phyloP scores from a whole-genome alignment of 495 filamentous ascomycete genomes.

The Penicillium flavigenum region DNA sequence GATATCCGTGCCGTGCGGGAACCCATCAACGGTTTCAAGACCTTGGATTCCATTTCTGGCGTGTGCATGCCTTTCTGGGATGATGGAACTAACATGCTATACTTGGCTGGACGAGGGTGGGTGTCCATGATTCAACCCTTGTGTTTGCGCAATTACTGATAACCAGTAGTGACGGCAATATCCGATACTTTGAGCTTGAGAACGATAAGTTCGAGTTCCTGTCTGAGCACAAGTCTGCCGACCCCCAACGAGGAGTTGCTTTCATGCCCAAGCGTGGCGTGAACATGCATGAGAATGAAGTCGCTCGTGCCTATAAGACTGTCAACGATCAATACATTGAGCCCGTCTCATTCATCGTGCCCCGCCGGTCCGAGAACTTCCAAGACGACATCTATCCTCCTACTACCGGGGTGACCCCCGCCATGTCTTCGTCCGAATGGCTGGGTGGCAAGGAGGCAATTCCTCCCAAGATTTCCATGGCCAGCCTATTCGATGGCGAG shows the following conservation, averaged over 20 bases:
- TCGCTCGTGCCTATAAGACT: slow-evolving; percentile 94
- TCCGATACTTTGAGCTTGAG: slow-evolving; percentile 95
- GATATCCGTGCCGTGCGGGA: slow-evolving; percentile 77
- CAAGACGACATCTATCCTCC: slow-evolving; percentile 97
- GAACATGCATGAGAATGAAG: slow-evolving; percentile 94
- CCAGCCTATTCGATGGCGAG: slow-evolving; percentile 82
- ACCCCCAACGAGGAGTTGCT: slow-evolving; percentile 91
- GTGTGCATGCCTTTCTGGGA: slow-evolving; percentile 99
- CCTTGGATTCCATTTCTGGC: slow-evolving; percentile 90
- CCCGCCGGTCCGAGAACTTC: slow-evolving; percentile 92
- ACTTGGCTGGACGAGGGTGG: slow-evolving; percentile 94
- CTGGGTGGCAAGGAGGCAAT: slow-evolving; percentile 76
- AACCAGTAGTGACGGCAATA: slow-evolving; percentile 81
- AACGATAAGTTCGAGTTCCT: slow-evolving; percentile 97
- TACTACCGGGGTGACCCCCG: slow-evolving; percentile 70
- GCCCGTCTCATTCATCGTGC: slow-evolving; percentile 95
- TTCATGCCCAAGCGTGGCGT: slow-evolving; percentile 95
- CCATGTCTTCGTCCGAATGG: slow-evolving; percentile 80
- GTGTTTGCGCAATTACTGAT: slow-evolving; percentile 17
- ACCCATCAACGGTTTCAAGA: slow-evolving; percentile 84
- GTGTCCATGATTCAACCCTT: slow-evolving; percentile 25
- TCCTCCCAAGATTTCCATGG: slow-evolving; percentile 88
- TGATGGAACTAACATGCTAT: slow-evolving; percentile 88
- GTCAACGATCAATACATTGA: slow-evolving; percentile 93
- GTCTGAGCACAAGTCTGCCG: slow-evolving; percentile 90